phyloP scores from a whole-genome alignment of 176 grass and related monocot genomes.

The Juncus inflexus region DNA sequence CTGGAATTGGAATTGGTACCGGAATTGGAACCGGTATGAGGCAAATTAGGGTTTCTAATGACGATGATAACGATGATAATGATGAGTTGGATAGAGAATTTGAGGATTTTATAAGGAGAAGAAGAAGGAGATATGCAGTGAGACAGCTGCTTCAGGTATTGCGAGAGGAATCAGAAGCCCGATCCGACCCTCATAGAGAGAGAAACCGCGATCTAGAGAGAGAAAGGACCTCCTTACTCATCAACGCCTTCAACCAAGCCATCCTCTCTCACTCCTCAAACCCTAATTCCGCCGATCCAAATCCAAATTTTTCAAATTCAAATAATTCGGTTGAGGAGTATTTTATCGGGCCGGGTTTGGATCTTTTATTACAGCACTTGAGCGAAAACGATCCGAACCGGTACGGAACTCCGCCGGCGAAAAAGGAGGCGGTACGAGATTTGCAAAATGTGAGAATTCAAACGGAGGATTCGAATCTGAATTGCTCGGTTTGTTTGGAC shows the following conservation, averaged over 20 bases:
- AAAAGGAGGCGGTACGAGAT: slow-evolving; percentile 65
- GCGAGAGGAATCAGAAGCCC: slow-evolving; percentile 55
- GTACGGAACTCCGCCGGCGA: slow-evolving; percentile 79
- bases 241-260: slow-evolving; percentile 85
- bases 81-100: slow-evolving; percentile 68
- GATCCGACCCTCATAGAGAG: slow-evolving; percentile 17
- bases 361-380: slow-evolving; percentile 86
- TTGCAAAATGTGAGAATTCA: slow-evolving; percentile 66
- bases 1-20: not conserved
- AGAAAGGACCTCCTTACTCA: slow-evolving; percentile 45
- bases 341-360: slow-evolving; percentile 67
- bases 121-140: slow-evolving; percentile 53
- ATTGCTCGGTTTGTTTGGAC: slow-evolving; percentile 87
- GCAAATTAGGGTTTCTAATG: slow-evolving; percentile 10
- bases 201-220: slow-evolving; percentile 40
- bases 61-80: slow-evolving; percentile 60
- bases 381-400: slow-evolving; percentile 62
- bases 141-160: slow-evolving; percentile 62
- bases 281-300: slow-evolving; percentile 36
- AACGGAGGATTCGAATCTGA: slow-evolving; percentile 39
- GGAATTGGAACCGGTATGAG: slow-evolving; percentile 4
- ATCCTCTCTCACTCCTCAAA: slow-evolving; percentile 59
- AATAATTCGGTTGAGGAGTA: slow-evolving; percentile 63
- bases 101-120: slow-evolving; percentile 74
- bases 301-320: slow-evolving; percentile 26